These are phyloP conservation scores for Crithidia expoeki DNA, from an alignment of 208 protist genomes.

Conservation along the genomic window DNA sequence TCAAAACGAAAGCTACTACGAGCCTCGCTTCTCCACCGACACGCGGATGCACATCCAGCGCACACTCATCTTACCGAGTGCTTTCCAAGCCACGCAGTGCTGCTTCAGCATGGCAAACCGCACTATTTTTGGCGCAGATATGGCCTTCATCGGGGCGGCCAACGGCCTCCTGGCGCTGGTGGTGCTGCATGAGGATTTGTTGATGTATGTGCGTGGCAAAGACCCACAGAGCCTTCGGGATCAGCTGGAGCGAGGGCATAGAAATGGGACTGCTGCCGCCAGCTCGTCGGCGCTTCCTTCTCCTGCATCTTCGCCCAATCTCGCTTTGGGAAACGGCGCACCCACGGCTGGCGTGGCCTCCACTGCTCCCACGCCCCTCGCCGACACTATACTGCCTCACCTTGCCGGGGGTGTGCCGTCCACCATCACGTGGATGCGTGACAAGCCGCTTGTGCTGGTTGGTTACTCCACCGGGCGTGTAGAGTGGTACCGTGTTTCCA, in stretches of 20 bases:
- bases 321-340: no score
- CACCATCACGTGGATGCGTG: conserved; percentile 89
- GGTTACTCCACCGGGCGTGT: conserved; percentile 66
- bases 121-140: conserved; percentile 66
- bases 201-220: conserved; percentile 53
- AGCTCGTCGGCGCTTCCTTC: not conserved
- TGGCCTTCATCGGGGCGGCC: conserved; percentile 65
- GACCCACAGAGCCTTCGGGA: conserved; percentile 45
- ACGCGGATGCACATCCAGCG: conserved; percentile 47
- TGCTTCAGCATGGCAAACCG: conserved; percentile 82
- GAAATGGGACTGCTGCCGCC: not conserved
- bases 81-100: conserved; percentile 51
- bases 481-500: conserved; percentile 79
- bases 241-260: conserved; percentile 19
- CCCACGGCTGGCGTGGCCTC: no score
- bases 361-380: no score
- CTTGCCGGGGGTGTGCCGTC: conserved; percentile 31
- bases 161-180: conserved; percentile 66
- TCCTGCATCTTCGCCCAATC: not conserved
- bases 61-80: conserved; percentile 53
- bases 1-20: not conserved
- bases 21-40: conserved; percentile 24
- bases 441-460: conserved; percentile 80
- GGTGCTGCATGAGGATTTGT: conserved; percentile 35
- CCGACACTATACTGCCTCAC: not conserved